Percentiles rank a stretch among this genome's conserved stretches.
Evolutionary conservation across 192 early-diverging fungal genomes (phyloP).

Genomic region (Backusella mclennaniae): DNA sequence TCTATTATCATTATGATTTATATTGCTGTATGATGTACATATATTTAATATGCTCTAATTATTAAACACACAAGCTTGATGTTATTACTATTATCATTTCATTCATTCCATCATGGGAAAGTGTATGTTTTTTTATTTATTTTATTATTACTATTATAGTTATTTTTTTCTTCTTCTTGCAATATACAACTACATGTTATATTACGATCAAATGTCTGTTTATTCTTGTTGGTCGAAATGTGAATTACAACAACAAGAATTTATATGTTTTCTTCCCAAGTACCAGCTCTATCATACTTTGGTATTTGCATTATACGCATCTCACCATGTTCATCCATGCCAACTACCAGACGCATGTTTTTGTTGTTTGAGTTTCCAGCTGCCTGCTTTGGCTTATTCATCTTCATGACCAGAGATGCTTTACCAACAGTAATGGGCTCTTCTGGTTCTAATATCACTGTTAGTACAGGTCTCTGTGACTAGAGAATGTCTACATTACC

Average conservation of each 20-base stretch:
- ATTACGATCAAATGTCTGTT: background rate
- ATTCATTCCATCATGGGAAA: no score
- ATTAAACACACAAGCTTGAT: no score
- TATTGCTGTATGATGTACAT: no score
- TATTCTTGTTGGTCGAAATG: background rate
- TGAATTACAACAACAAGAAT: slow-evolving; percentile 1
- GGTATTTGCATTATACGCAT: background rate
- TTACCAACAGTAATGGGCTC: background rate
- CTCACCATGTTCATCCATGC: background rate
- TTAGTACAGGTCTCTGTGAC: background rate
- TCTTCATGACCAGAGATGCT: background rate
- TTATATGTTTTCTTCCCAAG: background rate
- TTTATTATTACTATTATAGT: no score
- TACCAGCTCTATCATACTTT: background rate
- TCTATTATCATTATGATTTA: no score
- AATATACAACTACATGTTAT: no score
- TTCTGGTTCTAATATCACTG: background rate
- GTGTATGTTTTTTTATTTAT: no score
- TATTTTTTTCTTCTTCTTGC: no score
- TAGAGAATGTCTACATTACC: background rate
- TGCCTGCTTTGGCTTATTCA: background rate
- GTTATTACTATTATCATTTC: no score
- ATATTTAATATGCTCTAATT: no score
- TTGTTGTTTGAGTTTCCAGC: background rate
- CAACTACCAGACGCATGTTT: background rate